Evolutionary conservation across 1,139 yeast species (phyloP).

Genomic region (Yueomyces sp.): DNA sequence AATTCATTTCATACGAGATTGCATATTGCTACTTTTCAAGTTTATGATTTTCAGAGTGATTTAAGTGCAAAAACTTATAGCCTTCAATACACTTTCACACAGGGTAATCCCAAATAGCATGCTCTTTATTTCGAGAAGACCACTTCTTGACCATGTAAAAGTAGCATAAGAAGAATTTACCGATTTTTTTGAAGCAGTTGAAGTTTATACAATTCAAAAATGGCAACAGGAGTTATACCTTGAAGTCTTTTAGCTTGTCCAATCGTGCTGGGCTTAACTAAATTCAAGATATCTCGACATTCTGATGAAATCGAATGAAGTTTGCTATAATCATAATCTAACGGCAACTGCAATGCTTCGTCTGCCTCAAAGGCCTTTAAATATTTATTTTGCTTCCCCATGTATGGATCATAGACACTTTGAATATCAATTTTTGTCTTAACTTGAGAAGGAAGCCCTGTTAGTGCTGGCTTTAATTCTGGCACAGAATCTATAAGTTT

Average conservation of each 20-base stretch:
- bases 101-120: no score
- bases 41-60: no score
- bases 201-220: slow-evolving; percentile 48
- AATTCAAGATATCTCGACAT: slow-evolving; percentile 56
- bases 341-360: slow-evolving; percentile 59
- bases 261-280: slow-evolving; percentile 72
- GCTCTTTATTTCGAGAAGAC: no score
- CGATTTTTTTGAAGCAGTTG: slow-evolving; percentile 3
- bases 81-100: no score
- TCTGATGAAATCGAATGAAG: slow-evolving; percentile 55
- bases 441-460: slow-evolving; percentile 38
- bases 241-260: slow-evolving; percentile 93
- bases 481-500: slow-evolving; percentile 25
- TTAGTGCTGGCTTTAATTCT: slow-evolving; percentile 17
- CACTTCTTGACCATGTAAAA: neutral
- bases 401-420: slow-evolving; percentile 73
- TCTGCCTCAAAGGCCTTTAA: slow-evolving; percentile 74
- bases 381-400: slow-evolving; percentile 57
- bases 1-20: no score
- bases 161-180: neutral
- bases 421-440: slow-evolving; percentile 58
- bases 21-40: no score
- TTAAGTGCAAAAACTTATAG: no score
- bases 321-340: slow-evolving; percentile 44
- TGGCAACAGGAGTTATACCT: slow-evolving; percentile 84